A percentile compares a stretch with the other conserved stretches of the same genome.
Evolutionary conservation across 108 stramenopile species (phyloP).

Genomic region (Nannochloropsis salina): DNA sequence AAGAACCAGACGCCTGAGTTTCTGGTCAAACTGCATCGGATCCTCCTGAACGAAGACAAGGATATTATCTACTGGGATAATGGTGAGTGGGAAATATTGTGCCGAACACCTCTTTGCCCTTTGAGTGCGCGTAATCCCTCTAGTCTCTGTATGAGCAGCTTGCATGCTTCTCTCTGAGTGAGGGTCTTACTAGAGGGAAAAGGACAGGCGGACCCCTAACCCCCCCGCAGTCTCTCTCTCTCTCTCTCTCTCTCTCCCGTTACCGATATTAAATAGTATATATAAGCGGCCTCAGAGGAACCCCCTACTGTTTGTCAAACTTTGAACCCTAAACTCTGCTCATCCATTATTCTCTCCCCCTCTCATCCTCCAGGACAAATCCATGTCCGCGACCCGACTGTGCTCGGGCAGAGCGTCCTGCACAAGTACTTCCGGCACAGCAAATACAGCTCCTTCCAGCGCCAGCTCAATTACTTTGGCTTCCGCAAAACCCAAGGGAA

Average conservation of each 20-base stretch:
- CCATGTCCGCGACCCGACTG: constrained; percentile 10
- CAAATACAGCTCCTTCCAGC: constrained; percentile 55
- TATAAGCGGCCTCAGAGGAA: too few species aligned
- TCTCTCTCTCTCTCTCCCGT: too few species aligned
- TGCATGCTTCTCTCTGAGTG: too few species aligned
- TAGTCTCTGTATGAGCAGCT: too few species aligned
- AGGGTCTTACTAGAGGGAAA: too few species aligned
- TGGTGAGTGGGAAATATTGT: background rate
- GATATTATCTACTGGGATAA: constrained; percentile 23
- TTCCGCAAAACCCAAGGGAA: constrained; percentile 47
- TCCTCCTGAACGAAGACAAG: constrained; percentile 23
- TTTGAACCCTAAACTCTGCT: too few species aligned
- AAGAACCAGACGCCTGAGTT: constrained; percentile 3
- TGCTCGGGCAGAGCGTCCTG: background rate
- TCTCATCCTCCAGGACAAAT: background rate
- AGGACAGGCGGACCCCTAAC: too few species aligned
- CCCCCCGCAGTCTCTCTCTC: too few species aligned
- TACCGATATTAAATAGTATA: too few species aligned
- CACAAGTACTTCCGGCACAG: constrained; percentile 29
- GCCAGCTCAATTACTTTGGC: constrained; percentile 61
- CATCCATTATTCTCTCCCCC: background rate
- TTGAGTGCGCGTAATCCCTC: too few species aligned
- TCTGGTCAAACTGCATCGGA: constrained; percentile 13
- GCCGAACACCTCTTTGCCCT: background rate
- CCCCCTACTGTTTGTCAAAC: too few species aligned